A percentile compares a stretch with the other conserved stretches of the same genome.
Conservation (phyloP, 768 basidiomycete species). For the Leucocoprinus birnbaumii region DNA sequence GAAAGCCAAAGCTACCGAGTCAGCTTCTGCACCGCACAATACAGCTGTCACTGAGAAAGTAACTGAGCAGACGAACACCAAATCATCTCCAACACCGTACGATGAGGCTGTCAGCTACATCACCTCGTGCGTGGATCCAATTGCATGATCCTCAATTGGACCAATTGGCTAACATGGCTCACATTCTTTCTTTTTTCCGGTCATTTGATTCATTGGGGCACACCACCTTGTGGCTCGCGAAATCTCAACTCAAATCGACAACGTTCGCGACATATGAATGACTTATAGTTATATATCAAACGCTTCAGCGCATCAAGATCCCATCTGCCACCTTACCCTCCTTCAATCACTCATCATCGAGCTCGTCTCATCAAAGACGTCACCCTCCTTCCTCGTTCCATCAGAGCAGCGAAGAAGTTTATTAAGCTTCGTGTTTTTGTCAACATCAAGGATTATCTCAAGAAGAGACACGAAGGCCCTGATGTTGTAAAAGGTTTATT, state of each 20-base stretch:
- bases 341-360: slow-evolving; percentile 77
- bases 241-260: too few species aligned
- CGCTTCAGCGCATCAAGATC: slow-evolving; percentile 38
- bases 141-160: slow-evolving; percentile 4
- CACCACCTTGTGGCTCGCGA: too few species aligned
- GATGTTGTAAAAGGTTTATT: slow-evolving; percentile 57
- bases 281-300: slow-evolving; percentile 47
- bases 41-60: slow-evolving; percentile 32
- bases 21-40: slow-evolving; percentile 38
- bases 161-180: background rate
- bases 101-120: slow-evolving; percentile 61
- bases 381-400: slow-evolving; percentile 45
- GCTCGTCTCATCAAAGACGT: slow-evolving; percentile 51
- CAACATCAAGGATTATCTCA: slow-evolving; percentile 73
- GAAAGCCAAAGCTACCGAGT: slow-evolving; percentile 18
- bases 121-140: slow-evolving; percentile 46
- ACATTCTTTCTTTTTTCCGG: background rate
- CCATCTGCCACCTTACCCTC: slow-evolving; percentile 51
- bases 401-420: slow-evolving; percentile 65
- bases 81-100: slow-evolving; percentile 33
- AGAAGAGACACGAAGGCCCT: slow-evolving; percentile 60
- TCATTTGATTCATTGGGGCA: too few species aligned
- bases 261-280: background rate
- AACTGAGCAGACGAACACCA: slow-evolving; percentile 18
- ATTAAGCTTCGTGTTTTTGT: slow-evolving; percentile 67